Evolutionary conservation across 1,284 basidiomycete species (phyloP).

Genomic region (Cutaneotrichosporon cutaneum): DNA sequence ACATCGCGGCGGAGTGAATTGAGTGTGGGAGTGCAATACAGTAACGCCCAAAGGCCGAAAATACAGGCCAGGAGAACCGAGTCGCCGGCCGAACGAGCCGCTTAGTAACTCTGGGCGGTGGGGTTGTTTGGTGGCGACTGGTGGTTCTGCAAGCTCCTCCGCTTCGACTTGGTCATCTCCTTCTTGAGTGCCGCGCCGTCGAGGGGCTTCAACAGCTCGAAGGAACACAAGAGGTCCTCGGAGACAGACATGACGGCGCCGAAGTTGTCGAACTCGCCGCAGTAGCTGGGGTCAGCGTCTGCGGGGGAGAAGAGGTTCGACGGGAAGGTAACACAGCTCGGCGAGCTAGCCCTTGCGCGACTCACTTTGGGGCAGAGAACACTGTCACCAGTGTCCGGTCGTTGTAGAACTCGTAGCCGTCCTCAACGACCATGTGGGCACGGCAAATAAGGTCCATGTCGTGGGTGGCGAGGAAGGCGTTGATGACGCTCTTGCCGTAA

Average conservation of each 20-base stretch:
- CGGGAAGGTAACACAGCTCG: background rate
- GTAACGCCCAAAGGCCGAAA: constrained; percentile 15
- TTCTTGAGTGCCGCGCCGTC: constrained; percentile 94
- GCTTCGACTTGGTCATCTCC: constrained; percentile 98
- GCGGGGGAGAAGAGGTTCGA: background rate
- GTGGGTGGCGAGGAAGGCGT: constrained; percentile 73
- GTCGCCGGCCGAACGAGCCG: background rate
- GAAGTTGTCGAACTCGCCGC: constrained; percentile 74
- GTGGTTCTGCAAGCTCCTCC: constrained; percentile 66
- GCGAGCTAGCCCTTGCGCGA: constrained; percentile 24
- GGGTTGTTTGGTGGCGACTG: constrained; percentile 55
- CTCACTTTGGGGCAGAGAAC: constrained; percentile 93
- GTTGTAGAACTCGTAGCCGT: constrained; percentile 99
- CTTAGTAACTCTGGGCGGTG: constrained; percentile 50
- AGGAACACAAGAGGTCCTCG: constrained; percentile 94
- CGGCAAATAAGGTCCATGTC: constrained; percentile 99
- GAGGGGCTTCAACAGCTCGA: constrained; percentile 93
- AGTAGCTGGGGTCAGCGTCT: constrained; percentile 35
- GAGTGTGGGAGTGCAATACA: constrained; percentile 14
- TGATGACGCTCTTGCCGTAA: constrained; percentile 96
- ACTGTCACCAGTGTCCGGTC: constrained; percentile 97
- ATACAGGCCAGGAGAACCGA: background rate
- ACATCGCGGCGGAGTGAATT: background rate
- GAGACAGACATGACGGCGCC: constrained; percentile 87
- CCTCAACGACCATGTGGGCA: constrained; percentile 99